Percentiles rank a stretch among this genome's conserved stretches.
Conservation (phyloP, 495 filamentous ascomycete species). For the Podospora fimiseda region DNA sequence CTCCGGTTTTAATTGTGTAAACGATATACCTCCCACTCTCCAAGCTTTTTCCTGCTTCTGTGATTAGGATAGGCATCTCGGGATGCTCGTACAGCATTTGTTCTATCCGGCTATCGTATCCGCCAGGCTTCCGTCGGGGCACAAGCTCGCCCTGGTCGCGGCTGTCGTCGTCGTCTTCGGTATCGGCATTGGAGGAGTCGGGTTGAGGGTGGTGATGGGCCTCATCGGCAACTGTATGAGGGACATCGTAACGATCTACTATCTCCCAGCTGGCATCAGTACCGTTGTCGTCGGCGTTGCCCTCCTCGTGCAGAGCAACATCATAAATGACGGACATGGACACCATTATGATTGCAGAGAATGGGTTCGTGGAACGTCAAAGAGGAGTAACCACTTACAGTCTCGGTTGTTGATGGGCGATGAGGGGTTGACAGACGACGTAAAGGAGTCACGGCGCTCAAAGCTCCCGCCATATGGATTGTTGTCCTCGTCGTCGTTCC, state of each 20-base stretch:
- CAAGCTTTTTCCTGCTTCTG: slow-evolving; percentile 87
- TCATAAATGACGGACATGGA: slow-evolving; percentile 26
- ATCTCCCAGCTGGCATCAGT: slow-evolving; percentile 39
- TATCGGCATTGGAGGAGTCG: slow-evolving; percentile 28
- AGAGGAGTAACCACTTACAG: slow-evolving; percentile 31
- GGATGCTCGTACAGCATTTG: slow-evolving; percentile 95
- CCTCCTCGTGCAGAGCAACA: slow-evolving; percentile 15
- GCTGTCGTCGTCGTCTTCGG: slow-evolving; percentile 49
- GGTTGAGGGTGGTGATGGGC: slow-evolving; percentile 22
- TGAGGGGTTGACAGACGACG: slow-evolving; percentile 62
- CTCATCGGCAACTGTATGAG: slow-evolving; percentile 39
- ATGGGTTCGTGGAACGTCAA: background rate
- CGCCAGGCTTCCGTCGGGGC: slow-evolving; percentile 66
- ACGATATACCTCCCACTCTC: slow-evolving; percentile 88
- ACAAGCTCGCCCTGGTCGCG: slow-evolving; percentile 43
- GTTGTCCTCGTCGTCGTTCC: slow-evolving; percentile 92
- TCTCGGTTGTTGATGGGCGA: slow-evolving; percentile 52
- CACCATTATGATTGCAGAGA: slow-evolving; percentile 24
- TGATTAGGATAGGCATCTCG: slow-evolving; percentile 80
- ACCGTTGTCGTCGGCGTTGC: slow-evolving; percentile 6
- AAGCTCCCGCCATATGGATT: slow-evolving; percentile 86
- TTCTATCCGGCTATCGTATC: slow-evolving; percentile 91
- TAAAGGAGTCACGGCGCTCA: slow-evolving; percentile 70
- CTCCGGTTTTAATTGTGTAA: slow-evolving; percentile 92
- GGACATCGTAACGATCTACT: slow-evolving; percentile 40